A percentile compares a stretch with the other conserved stretches of the same genome.
These are phyloP conservation scores for Epipyxis sp. DNA, from an alignment of 108 stramenopile species.

Conservation along the genomic window DNA sequence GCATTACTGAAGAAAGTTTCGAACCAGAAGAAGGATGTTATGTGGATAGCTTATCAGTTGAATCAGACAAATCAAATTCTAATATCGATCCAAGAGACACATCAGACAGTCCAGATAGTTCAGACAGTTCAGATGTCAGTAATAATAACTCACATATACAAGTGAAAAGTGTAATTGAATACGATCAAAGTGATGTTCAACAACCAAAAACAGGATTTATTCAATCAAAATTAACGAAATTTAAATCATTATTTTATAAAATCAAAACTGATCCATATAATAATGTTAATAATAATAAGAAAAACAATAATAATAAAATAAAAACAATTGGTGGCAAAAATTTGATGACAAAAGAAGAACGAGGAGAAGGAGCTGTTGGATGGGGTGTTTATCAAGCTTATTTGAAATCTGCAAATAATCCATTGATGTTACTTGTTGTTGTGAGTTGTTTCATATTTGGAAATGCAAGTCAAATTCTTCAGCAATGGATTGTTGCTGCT, in stretches of 20 bases:
- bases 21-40: too few species aligned
- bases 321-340: slow-evolving; percentile 31
- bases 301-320: background rate
- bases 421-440: slow-evolving; percentile 57
- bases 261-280: background rate
- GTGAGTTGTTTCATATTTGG: slow-evolving; percentile 60
- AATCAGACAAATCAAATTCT: too few species aligned
- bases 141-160: too few species aligned
- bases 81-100: background rate
- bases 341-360: slow-evolving; percentile 63
- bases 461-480: slow-evolving; percentile 72
- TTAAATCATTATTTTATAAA: background rate
- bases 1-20: too few species aligned
- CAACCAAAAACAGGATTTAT: background rate
- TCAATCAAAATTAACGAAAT: too few species aligned
- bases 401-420: slow-evolving; percentile 59
- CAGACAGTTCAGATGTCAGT: background rate
- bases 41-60: too few species aligned
- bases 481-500: slow-evolving; percentile 51
- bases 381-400: slow-evolving; percentile 69
- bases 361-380: slow-evolving; percentile 65
- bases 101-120: background rate
- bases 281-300: background rate
- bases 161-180: too few species aligned
- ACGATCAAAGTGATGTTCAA: too few species aligned